Evolutionary conservation across 2,329 filamentous ascomycete genomes (phyloP).

Genomic region (Blastomyces silverae): DNA sequence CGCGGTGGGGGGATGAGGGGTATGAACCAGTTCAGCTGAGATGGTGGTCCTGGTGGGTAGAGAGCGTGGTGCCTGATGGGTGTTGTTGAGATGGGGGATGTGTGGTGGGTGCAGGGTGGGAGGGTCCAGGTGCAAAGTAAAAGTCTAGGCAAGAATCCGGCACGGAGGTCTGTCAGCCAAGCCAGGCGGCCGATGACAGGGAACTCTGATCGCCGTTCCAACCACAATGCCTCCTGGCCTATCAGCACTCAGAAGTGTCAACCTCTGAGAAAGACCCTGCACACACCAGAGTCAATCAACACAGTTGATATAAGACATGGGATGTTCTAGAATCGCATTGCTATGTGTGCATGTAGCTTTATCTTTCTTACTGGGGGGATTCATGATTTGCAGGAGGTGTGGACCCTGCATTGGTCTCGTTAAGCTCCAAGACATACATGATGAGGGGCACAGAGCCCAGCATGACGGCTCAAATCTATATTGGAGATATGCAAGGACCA

Average conservation of each 20-base stretch:
- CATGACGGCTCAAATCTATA: too few species aligned
- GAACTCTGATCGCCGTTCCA: neutral
- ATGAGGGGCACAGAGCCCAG: neutral
- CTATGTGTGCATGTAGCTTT: neutral
- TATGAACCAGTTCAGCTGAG: neutral
- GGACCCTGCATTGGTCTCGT: slow-evolving; percentile 2
- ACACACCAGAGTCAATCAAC: neutral
- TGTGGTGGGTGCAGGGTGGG: neutral
- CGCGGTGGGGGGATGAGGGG: neutral
- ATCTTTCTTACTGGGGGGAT: neutral
- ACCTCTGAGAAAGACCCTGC: neutral
- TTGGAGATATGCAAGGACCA: neutral
- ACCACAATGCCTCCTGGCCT: neutral
- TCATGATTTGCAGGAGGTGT: neutral
- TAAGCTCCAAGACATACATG: neutral
- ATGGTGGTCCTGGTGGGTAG: neutral
- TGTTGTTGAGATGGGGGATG: neutral
- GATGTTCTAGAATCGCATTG: slow-evolving; percentile 7
- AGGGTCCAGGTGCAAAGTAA: neutral
- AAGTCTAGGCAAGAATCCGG: neutral
- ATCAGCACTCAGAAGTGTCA: neutral
- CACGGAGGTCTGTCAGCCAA: neutral
- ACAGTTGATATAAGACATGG: neutral
- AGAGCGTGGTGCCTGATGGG: slow-evolving; percentile 1
- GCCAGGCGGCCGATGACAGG: neutral